Percentiles rank a stretch among this genome's conserved stretches.
Conservation (phyloP, 2,329 filamentous ascomycete genomes). For the Aspergillus sp. region DNA sequence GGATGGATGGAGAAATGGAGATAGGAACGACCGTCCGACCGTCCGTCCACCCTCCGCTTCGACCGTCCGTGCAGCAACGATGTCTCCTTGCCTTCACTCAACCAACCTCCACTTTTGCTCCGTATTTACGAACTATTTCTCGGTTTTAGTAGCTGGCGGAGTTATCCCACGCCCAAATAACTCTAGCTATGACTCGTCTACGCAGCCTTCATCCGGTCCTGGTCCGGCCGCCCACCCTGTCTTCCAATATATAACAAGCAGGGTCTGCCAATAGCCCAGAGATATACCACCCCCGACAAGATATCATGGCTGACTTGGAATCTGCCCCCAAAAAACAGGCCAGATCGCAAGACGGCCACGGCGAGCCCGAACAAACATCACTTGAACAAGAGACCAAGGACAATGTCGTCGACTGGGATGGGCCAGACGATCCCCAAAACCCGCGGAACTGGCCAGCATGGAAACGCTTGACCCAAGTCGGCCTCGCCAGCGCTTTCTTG, state of each 20-base stretch:
- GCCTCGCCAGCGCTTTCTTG: conserved; percentile 21
- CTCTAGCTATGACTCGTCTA: too few species aligned
- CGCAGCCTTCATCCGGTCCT: not conserved
- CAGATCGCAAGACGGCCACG: not conserved
- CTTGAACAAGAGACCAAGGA: not conserved
- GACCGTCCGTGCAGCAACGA: too few species aligned
- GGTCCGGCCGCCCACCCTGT: not conserved
- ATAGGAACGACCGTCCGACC: not conserved
- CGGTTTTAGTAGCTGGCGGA: too few species aligned
- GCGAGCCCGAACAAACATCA: not conserved
- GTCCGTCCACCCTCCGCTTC: not conserved
- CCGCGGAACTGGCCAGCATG: conserved; percentile 30
- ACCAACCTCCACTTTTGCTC: too few species aligned
- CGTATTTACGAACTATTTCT: too few species aligned
- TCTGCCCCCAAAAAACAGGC: not conserved
- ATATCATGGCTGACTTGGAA: not conserved
- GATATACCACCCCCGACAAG: not conserved
- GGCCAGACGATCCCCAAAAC: conserved; percentile 24
- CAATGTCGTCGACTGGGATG: conserved; percentile 34
- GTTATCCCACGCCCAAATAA: too few species aligned
- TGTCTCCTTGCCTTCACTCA: too few species aligned
- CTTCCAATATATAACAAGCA: not conserved
- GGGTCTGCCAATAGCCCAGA: not conserved
- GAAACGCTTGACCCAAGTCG: conserved; percentile 26
- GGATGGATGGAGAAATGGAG: not conserved